Percentiles rank a stretch among this genome's conserved stretches.
Conservation (phyloP, 2,329 filamentous ascomycete species). For the Cadophora malorum region DNA sequence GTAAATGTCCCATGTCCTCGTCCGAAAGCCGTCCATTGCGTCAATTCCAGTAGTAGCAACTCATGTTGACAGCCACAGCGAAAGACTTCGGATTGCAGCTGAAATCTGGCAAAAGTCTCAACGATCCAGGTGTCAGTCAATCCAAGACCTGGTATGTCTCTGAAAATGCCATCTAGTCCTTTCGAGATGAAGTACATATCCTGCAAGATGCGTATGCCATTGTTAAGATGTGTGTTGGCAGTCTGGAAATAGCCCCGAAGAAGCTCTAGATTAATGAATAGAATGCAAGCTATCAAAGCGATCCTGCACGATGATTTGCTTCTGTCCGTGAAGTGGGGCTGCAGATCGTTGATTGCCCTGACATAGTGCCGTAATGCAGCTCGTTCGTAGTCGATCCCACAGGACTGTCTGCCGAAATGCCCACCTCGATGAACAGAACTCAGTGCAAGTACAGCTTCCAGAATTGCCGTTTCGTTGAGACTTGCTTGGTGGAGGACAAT, state of each 20-base stretch:
- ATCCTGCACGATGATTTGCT: not conserved
- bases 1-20: not conserved
- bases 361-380: not conserved
- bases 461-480: not conserved
- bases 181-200: not conserved
- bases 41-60: not conserved
- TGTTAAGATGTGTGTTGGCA: not conserved
- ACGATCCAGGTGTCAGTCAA: not conserved
- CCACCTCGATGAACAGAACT: not conserved
- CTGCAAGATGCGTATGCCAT: not conserved
- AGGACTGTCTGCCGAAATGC: not conserved
- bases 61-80: not conserved
- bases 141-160: not conserved
- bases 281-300: not conserved
- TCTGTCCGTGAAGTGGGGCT: not conserved
- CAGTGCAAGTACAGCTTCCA: not conserved
- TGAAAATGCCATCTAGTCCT: not conserved
- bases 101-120: not conserved
- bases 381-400: not conserved
- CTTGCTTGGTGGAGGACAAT: not conserved
- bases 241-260: not conserved
- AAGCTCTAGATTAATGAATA: not conserved
- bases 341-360: not conserved
- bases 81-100: not conserved
- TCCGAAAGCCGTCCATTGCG: not conserved